Conservation (phyloP, 1,284 basidiomycete genomes). For the Cryptococcus neoformans region DNA sequence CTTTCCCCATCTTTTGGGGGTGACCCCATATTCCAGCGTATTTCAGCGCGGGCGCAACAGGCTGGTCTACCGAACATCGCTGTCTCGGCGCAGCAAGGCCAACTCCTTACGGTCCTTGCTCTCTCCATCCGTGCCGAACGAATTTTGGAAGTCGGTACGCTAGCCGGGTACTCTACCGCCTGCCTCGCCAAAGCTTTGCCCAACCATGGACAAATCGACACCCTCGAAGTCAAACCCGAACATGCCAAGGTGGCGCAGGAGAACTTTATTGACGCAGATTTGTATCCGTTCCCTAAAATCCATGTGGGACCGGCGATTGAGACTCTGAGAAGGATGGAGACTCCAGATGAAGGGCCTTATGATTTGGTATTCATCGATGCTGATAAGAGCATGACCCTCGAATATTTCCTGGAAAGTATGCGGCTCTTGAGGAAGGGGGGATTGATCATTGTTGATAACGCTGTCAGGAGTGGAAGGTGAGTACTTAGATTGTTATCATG, state of each 20-base stretch:
- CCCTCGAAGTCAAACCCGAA: conserved; percentile 29
- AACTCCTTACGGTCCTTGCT: conserved; percentile 36
- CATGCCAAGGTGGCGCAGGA: conserved; percentile 36
- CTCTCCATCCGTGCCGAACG: conserved; percentile 30
- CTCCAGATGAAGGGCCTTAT: conserved; percentile 25
- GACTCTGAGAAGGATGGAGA: conserved; percentile 17
- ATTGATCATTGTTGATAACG: conserved; percentile 39
- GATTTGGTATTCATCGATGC: conserved; percentile 46
- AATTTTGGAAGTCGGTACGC: conserved; percentile 42
- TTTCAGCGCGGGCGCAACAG: conserved; percentile 21
- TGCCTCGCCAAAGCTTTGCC: conserved; percentile 38
- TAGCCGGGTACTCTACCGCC: conserved; percentile 39
- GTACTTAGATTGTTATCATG: conserved; percentile 3
- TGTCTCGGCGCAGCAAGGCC: conserved; percentile 33
- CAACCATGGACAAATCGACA: conserved; percentile 39
- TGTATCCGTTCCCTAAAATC: conserved; percentile 40
- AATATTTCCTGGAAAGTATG: conserved; percentile 36
- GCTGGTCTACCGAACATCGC: conserved; percentile 35
- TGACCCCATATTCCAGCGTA: conserved; percentile 18
- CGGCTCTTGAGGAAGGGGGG: conserved; percentile 36
- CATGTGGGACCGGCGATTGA: conserved; percentile 35
- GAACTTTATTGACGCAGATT: conserved; percentile 38
- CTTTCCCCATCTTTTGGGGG: conserved; percentile 17
- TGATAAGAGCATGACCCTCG: conserved; percentile 33
- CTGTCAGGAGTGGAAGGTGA: conserved; percentile 34